Base-by-base conservation (phyloP, 2,329 filamentous ascomycete genomes). In the Pseudocercospora eumusae region DNA sequence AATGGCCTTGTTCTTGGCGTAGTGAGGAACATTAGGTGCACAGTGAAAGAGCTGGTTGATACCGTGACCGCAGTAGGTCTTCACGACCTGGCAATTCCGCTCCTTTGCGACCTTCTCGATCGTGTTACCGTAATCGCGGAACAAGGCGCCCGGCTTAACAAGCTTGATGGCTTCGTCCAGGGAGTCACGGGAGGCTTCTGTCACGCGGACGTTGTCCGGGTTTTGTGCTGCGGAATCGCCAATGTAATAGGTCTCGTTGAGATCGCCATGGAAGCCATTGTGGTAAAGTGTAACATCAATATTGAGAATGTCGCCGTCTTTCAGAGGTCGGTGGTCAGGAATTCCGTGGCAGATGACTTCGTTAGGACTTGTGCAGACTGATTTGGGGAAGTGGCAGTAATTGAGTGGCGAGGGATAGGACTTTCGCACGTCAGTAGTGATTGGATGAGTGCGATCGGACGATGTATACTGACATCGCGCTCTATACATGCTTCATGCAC, bases 321-420 rank as follows among this genome's bases (percentile, higher is more conserved):
- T 79, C 1, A 99, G 83, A 7, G 90, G 83, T 59, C 95, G 87
- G 75, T 96, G 87, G 73, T 99, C 95, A 15, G 95, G 95, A 66
- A 99, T 99, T 57, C 95, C 95, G 82, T 99, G 95, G 81, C 95
- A 99, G 76, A 99, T 98, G 67, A 96, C 90, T 79, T 99, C 95
- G 81, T 99, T 99, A 55, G 91, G 80, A 2, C 93, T 98, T 2
- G 93, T 98, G 79, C 95, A 99, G 65, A 97, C 91, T 0, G 95
- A 99, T 80, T 99, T 99, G 68, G 95, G 95, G 79, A 98, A 99
- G 77, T 93, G 83, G 81, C 91, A 90, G 80, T 98, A 98, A 80
- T 97, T 97, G 33, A 98, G 82, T 1, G 93, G 92, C 0, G 93
- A 97, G 0, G 93, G 93, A 75, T 98, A 98, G 9, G 92, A 90